Evolutionary conservation across 345 rosid species (phyloP).

Genomic region (Eutrema japonicum): DNA sequence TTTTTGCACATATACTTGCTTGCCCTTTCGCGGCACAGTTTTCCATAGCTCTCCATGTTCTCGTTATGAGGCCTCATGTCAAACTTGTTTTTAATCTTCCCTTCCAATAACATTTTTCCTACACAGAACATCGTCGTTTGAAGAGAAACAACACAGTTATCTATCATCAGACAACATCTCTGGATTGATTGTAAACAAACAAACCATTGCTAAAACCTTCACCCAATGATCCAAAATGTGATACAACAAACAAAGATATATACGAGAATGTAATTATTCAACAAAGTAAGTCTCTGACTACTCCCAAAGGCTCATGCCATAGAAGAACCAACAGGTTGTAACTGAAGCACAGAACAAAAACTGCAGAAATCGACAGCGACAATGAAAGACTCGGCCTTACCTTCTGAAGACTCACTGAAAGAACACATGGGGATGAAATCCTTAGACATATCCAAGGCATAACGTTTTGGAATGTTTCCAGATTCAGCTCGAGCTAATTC

Average conservation of each 20-base stretch:
- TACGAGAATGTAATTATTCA: neutral
- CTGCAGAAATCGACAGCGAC: neutral
- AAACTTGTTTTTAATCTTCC: slow-evolving; percentile 78
- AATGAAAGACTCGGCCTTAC: slow-evolving; percentile 42
- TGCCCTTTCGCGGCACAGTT: slow-evolving; percentile 81
- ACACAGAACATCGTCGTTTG: slow-evolving; percentile 21
- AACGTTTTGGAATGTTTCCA: slow-evolving; percentile 65
- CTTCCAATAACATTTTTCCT: slow-evolving; percentile 71
- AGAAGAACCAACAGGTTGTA: neutral
- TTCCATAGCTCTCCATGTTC: slow-evolving; percentile 75
- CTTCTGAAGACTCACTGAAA: slow-evolving; percentile 67
- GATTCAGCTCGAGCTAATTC: slow-evolving; percentile 65
- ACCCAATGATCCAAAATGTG: neutral
- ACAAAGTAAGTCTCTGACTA: neutral
- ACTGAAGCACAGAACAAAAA: neutral
- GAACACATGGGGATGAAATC: slow-evolving; percentile 74
- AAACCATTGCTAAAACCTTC: neutral
- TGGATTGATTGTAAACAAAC: neutral
- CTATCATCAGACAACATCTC: neutral
- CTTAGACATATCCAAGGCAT: slow-evolving; percentile 75
- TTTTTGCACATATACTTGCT: slow-evolving; percentile 67
- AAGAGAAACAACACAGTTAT: slow-evolving; percentile 9
- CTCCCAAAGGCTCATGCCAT: neutral
- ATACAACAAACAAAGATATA: slow-evolving; percentile 17
- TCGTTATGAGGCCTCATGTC: slow-evolving; percentile 84